Conservation (phyloP, 1,139 yeast species). For the Suhomyces ambrosiae region DNA sequence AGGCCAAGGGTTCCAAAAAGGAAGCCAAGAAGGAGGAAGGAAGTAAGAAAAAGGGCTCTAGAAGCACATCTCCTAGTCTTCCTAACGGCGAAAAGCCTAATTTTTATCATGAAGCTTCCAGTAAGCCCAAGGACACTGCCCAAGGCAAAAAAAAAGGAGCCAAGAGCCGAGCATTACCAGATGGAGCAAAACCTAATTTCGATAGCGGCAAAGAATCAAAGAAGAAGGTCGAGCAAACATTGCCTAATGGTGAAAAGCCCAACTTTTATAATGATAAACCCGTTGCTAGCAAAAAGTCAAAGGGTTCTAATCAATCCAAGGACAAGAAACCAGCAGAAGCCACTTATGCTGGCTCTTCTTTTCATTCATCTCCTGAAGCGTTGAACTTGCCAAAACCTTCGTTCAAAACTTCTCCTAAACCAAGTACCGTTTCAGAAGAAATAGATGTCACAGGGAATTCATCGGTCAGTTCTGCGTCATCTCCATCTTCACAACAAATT, state of each 20-base stretch:
- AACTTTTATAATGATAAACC: constrained; percentile 23
- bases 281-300: constrained; percentile 16
- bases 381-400: constrained; percentile 59
- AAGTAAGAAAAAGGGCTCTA: constrained; percentile 17
- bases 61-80: constrained; percentile 20
- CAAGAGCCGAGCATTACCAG: constrained; percentile 36
- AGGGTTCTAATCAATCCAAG: constrained; percentile 9
- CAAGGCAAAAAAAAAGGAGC: constrained; percentile 3
- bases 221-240: constrained; percentile 19
- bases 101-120: constrained; percentile 21
- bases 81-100: constrained; percentile 41
- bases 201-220: constrained; percentile 10
- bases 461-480: constrained; percentile 3
- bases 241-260: constrained; percentile 41
- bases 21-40: constrained; percentile 17
- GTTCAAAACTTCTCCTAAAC: constrained; percentile 39
- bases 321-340: constrained; percentile 29
- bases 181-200: constrained; percentile 44
- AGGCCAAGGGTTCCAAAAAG: constrained; percentile 13
- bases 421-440: constrained; percentile 12
- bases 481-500: constrained; percentile 4
- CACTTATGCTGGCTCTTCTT: constrained; percentile 59
- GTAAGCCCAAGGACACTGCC: constrained; percentile 16
- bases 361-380: constrained; percentile 61
- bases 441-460: constrained; percentile 8